Conservation (phyloP, 495 filamentous ascomycete species). For the Podospora anserina region DNA sequence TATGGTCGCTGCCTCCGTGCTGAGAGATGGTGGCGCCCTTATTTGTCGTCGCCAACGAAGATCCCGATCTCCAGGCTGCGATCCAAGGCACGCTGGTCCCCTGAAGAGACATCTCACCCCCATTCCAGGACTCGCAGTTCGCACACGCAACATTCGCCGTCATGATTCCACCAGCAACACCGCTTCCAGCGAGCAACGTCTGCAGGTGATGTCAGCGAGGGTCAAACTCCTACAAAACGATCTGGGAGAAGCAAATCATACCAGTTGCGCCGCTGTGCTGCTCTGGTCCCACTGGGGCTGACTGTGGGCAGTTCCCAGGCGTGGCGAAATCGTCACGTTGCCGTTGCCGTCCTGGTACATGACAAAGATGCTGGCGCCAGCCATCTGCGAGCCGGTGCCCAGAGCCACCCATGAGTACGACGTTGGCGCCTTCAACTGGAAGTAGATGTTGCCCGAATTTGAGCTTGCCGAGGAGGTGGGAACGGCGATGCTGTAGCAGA, state of each 20-base stretch:
- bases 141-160: slow-evolving; percentile 58
- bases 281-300: slow-evolving; percentile 53
- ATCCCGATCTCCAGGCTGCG: slow-evolving; percentile 59
- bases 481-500: slow-evolving; percentile 49
- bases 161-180: slow-evolving; percentile 51
- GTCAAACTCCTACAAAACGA: not conserved
- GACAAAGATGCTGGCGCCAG: slow-evolving; percentile 64
- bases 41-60: slow-evolving; percentile 53
- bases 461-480: slow-evolving; percentile 40
- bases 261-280: slow-evolving; percentile 39
- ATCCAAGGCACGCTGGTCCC: slow-evolving; percentile 59
- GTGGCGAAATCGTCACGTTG: slow-evolving; percentile 62
- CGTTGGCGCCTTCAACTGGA: slow-evolving; percentile 62
- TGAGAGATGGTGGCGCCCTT: slow-evolving; percentile 48
- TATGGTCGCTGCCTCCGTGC: slow-evolving; percentile 51
- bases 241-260: not conserved
- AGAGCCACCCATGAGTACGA: slow-evolving; percentile 62
- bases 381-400: slow-evolving; percentile 62
- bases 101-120: slow-evolving; percentile 57
- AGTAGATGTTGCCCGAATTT: slow-evolving; percentile 54
- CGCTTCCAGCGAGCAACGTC: slow-evolving; percentile 60
- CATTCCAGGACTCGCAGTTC: slow-evolving; percentile 51
- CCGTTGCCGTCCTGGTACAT: slow-evolving; percentile 59
- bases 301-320: slow-evolving; percentile 52
- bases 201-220: not conserved